phyloP scores from a whole-genome alignment of 1,284 basidiomycete species.

The Ganoderma boninense region DNA sequence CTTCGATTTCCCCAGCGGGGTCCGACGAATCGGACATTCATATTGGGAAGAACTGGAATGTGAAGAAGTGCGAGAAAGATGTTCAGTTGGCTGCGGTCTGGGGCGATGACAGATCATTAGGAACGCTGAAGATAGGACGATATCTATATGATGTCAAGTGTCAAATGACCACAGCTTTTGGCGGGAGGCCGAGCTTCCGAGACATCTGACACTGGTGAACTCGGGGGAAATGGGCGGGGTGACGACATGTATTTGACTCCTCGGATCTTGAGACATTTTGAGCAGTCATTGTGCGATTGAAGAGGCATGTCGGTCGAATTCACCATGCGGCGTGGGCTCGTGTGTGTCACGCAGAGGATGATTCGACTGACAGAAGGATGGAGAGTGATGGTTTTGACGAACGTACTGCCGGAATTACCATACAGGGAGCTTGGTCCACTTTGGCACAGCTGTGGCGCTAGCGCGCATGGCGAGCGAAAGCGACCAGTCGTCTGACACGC shows the following conservation, averaged over 20 bases:
- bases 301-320: not conserved
- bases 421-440: not conserved
- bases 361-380: not conserved
- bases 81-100: not conserved
- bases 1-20: not conserved
- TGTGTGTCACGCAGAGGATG: not conserved
- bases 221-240: not conserved
- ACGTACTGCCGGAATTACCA: not conserved
- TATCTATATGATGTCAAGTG: not conserved
- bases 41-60: not conserved
- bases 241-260: not conserved
- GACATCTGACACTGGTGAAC: not conserved
- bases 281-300: not conserved
- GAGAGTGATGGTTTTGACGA: not conserved
- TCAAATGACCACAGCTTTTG: not conserved
- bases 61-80: not conserved
- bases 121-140: not conserved
- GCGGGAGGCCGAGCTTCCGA: not conserved
- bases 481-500: not conserved
- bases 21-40: not conserved
- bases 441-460: constrained; percentile 6
- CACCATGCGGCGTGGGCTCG: not conserved
- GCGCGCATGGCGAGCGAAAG: not conserved
- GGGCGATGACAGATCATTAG: not conserved
- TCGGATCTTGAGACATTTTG: not conserved